phyloP scores from a whole-genome alignment of 208 protist genomes.

The Crithidia sp. region DNA sequence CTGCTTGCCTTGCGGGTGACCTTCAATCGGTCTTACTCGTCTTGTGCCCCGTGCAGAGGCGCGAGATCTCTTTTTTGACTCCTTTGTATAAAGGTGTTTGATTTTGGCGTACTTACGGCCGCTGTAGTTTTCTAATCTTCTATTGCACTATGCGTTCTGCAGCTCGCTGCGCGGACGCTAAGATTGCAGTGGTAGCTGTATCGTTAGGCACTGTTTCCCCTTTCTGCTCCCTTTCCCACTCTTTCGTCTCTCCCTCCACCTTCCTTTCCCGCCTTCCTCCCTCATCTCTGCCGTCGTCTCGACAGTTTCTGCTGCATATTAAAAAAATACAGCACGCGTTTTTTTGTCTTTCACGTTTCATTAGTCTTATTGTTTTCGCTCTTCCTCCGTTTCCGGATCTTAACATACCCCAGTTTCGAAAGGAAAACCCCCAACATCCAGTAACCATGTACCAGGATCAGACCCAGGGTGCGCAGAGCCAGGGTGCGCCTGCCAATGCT shows the following conservation, averaged over 20 bases:
- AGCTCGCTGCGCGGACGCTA: too few relatives aligned
- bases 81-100: too few relatives aligned
- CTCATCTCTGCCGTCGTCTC: background rate
- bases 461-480: slow-evolving; percentile 10
- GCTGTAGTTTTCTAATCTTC: too few relatives aligned
- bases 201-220: too few relatives aligned
- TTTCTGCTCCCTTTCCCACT: background rate
- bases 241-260: background rate
- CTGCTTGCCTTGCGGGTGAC: too few relatives aligned
- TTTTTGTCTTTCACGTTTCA: slow-evolving; percentile 4
- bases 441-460: slow-evolving; percentile 15
- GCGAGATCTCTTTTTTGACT: too few relatives aligned
- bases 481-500: background rate
- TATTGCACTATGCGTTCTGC: too few relatives aligned
- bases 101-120: too few relatives aligned
- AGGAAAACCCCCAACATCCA: background rate
- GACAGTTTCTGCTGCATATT: slow-evolving; percentile 13
- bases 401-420: background rate
- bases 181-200: too few relatives aligned
- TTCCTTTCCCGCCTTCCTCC: background rate
- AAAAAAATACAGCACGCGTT: slow-evolving; percentile 7
- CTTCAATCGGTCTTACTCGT: too few relatives aligned
- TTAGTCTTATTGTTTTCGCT: background rate
- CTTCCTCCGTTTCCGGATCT: background rate
- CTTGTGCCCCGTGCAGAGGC: too few relatives aligned